Base-by-base conservation (phyloP, 192 early-diverging fungal genomes). In the Coemansia javaensis region DNA sequence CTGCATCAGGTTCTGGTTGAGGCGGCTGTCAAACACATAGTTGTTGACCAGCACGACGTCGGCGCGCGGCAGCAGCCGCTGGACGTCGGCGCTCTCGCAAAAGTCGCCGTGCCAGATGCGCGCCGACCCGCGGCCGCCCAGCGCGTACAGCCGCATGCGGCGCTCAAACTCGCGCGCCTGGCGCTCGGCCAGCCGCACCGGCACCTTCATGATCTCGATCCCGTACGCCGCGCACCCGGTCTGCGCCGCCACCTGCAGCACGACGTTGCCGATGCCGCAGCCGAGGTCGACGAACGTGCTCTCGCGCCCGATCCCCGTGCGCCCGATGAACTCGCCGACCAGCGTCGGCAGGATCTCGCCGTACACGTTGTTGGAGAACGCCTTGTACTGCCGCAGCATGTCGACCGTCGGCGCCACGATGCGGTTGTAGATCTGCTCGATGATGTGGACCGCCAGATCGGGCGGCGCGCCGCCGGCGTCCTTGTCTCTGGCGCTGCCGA, bases 21-120 rank as follows among this genome's bases (percentile, higher is more conserved):
- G 73, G 27, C 72, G 64, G 22, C 86, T 81, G 50, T 85, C 83
- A 68, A 97, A 98, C 11, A 89, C 91, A 52, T 94, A 98, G 64
- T 96, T 96, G 67, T 96, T 96, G 53, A 93, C 91, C 61, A 98
- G 85, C 28, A 98, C 82, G 20, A 98, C 89, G 57, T 98, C 92
- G 8, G 90, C 93, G 1, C 64, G 56, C 13, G 78, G 76, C 40
- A 98, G 72, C n/a, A 87, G 75, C 21, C 77, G 67, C 30, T 83
- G 77, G 2, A 90, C 69, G 22, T 79, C 77, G 11, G 76, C 41
- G 38, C 81, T 81, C 33, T 93, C 87, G 50, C 93, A 72, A 71
- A 98, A 95, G 66, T 98, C 92, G 12, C 83, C 91, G 13, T 85
- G 82, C 50, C 79, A 73, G 32, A 97, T 66, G 14, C 53, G 76